Evolutionary conservation across 2,329 filamentous ascomycete genomes (phyloP), one percentile per base, ranked within the genome.

Genomic region (Pseudocercospora crystallina): DNA sequence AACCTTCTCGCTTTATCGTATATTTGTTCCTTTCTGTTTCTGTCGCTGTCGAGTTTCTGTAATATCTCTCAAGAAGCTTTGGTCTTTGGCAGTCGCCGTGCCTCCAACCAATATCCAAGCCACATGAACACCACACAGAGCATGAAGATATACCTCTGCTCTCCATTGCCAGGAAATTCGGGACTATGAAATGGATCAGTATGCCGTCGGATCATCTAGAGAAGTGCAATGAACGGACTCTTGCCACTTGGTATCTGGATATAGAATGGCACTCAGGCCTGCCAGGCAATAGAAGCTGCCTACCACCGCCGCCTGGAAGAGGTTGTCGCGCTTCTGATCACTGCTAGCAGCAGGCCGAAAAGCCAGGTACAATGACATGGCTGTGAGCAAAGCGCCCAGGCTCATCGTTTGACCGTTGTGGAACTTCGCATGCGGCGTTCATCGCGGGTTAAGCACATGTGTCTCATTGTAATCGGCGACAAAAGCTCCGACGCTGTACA

Each of bases 371-470:
- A 72, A 49, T 8, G 68, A 72, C 1, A 65, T 47, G 5, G 69
- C 44, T n/a, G 71, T 69, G 8, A 77, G 67, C 9, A 68, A 49
- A 0, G 75, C 57, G 1, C 75, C 75, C 42, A 76, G 70, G 1
- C 69, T 69, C 75, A 80, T 78, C 8, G 76, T 79, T 60, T 80
- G 77, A 1, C 59, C 76, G 56, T 78, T 79, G 65, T 80, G 76
- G 66, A 78, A 80, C 49, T 71, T 71, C 5, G 76, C 76, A 60
- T 80, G 76, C 0, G 75, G 74, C 1, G 75, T 71, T 76, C 76
- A 80, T 44, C 62, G 61, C 0, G 75, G 74, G 57, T 80, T 78
- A 45, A 67, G 64, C 51, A 79, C 66, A 63, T 78, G 76, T 2
- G 75, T 77, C 45, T 74, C 64, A 57, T 62, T 69, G 59, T 60